Base-by-base conservation (phyloP, 1,139 yeast genomes). In the Sugiyamaella sp. region DNA sequence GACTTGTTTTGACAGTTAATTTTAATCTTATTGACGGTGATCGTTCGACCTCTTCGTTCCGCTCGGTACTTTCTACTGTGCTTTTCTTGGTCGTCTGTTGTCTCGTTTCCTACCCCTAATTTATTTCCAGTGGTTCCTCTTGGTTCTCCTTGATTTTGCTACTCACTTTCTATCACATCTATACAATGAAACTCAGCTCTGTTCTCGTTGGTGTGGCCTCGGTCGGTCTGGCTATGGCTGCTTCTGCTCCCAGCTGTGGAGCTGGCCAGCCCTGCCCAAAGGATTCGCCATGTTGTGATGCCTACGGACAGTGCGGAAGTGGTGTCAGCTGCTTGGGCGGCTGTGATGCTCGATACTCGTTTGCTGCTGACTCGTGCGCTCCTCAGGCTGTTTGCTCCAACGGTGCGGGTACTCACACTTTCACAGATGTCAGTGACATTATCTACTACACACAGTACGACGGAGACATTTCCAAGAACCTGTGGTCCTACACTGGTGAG, bases 291-390 rank as follows among this genome's bases (percentile, higher is more conserved):
- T 89, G 96, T 68, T 89, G 97, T 68, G 84, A 90, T 19, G 89
- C 84, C 61, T 86, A 82, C 63, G 95, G 96, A 35, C 75, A 73
- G n/a, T 89, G 97, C 76, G 96, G 96, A 53, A 78, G 85, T 14
- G 97, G 97, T 1, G 74, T 84, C 2, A 75, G 79, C 68, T 89
- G 97, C 74, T 75, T 89, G 49, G 91, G 89, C 48, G 93, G 95
- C 14, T 88, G 96, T 71, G 89, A 87, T 69, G 82, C 87, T 43
- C 73, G 82, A 62, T 80, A 66, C 66, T 86, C 95, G 0, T 85
- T 68, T 71, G 80, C 80, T 65, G 68, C 80, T 54, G 64, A 79
- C 5, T 80, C 93, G 8, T 88, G 96, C 69, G 78, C 85, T 75
- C 89, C 93, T 12, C 76, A 81, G 76, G 74, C 74, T 19, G 63